Percentiles rank a stretch among this genome's conserved stretches.
These are phyloP conservation scores for Camptophora hylomeconis DNA, from an alignment of 2,329 filamentous ascomycete species.

Conservation along the genomic window DNA sequence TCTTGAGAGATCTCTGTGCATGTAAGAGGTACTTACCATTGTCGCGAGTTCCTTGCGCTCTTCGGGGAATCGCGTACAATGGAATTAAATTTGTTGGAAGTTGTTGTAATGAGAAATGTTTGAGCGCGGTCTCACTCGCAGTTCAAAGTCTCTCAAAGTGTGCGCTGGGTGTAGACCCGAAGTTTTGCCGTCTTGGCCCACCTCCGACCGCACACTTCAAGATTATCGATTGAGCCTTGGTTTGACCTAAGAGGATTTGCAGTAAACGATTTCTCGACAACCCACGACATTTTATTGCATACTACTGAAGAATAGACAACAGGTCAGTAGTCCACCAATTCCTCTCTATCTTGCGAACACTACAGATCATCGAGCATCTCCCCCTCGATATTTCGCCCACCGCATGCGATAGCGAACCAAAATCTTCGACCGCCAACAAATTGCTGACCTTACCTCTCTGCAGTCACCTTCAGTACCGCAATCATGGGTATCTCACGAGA, in stretches of 20 bases:
- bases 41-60: constrained; percentile 40
- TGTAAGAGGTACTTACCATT: too few relatives aligned
- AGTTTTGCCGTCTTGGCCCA: too few relatives aligned
- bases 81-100: constrained; percentile 14
- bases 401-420: not conserved
- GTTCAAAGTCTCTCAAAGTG: too few relatives aligned
- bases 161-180: too few relatives aligned
- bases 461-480: constrained; percentile 50
- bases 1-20: too few relatives aligned
- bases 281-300: too few relatives aligned
- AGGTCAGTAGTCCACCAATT: too few relatives aligned
- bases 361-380: constrained; percentile 13
- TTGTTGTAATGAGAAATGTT: constrained; percentile 3
- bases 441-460: constrained; percentile 3
- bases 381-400: not conserved
- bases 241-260: too few relatives aligned
- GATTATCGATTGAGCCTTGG: too few relatives aligned
- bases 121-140: constrained; percentile 1
- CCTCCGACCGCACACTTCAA: too few relatives aligned
- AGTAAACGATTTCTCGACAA: too few relatives aligned
- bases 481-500: constrained; percentile 99
- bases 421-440: constrained; percentile 4
- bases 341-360: not conserved
- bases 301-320: too few relatives aligned
- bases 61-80: constrained; percentile 42